Base-by-base conservation (phyloP, 2,329 filamentous ascomycete species). In the Diaporthe batatas region DNA sequence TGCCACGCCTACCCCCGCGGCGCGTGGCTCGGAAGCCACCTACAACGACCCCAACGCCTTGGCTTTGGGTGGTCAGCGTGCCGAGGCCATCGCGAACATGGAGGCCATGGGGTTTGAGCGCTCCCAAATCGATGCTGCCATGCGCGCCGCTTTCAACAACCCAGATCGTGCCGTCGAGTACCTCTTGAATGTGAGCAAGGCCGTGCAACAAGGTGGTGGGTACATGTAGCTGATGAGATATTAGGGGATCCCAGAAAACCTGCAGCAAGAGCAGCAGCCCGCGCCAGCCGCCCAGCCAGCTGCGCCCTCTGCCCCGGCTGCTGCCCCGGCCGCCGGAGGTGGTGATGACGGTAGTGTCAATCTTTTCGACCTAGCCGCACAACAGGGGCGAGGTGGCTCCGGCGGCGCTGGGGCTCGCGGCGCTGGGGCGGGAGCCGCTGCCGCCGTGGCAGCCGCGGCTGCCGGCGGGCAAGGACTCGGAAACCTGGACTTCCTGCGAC, bases 151-250 rank as follows among this genome's bases (percentile, higher is more conserved):
- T 18, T 99, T 94, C 84, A 97, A 93, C 88, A 99, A 99, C 85
- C 95, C 96, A 18, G 96, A 98, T 82, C 94, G 96, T 78, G 96
- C 96, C 70, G 96, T 99, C 72, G 96, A 99, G 83, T 99, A 99
- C 80, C 90, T 99, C 16, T 82, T 99, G 80, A 98, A 85, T 77
- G 94, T 96, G 82, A 84, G 92, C 85, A 42, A 25, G 16, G 34
- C 25, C 36, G 39, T 47, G 36, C 36, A 12, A 47, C 18, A 39
- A 23, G 0, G 32, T 32, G 2, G 36, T 25, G 21, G 62, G 36
- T 54, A 23, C 23, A 42, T n/a, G 54, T 73, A 44, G 25, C 55
- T 73, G 55, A 71, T 51, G 39, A 54, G 21, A 34, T 55, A 42
- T 16, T 70, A 97, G 94, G 96, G 96, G 68, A 98, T 99, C 75